Percentiles rank a stretch among this genome's conserved stretches.
phyloP scores from a whole-genome alignment of 176 grass and related monocot species.

The Typha latifolia region DNA sequence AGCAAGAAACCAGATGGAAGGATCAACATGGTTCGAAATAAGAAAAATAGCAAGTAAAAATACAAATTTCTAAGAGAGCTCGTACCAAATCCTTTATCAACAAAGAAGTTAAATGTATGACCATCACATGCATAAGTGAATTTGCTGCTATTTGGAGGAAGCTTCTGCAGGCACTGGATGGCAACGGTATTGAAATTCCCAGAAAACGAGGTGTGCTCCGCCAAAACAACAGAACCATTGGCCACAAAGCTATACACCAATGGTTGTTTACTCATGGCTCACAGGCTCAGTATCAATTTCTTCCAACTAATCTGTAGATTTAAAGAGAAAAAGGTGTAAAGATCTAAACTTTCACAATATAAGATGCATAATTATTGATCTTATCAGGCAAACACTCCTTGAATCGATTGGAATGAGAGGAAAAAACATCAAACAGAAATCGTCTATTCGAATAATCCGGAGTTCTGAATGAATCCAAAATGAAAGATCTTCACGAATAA shows the following conservation, averaged over 20 bases:
- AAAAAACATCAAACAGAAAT: too few species aligned
- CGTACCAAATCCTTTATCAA: conserved; percentile 68
- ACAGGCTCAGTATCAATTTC: neutral
- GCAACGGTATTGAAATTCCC: conserved; percentile 97
- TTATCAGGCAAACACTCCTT: too few species aligned
- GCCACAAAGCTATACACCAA: conserved; percentile 95
- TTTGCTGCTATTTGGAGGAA: conserved; percentile 59
- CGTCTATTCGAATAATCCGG: too few species aligned
- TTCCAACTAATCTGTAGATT: conserved; percentile 20
- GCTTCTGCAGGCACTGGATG: conserved; percentile 88
- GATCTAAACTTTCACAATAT: neutral
- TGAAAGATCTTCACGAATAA: too few species aligned
- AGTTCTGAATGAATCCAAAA: too few species aligned
- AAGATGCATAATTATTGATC: too few species aligned
- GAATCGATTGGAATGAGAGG: too few species aligned
- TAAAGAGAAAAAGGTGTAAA: neutral
- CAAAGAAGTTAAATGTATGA: conserved; percentile 90
- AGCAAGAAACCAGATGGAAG: conserved; percentile 10
- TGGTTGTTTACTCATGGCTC: conserved; percentile 69
- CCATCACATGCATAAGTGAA: conserved; percentile 97
- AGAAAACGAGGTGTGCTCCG: conserved; percentile 84
- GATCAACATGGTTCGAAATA: neutral
- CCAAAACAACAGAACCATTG: conserved; percentile 78
- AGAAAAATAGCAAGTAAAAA: neutral
- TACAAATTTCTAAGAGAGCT: neutral